Conservation (phyloP, 179 eudicot genomes). For the Silene vulgaris region DNA sequence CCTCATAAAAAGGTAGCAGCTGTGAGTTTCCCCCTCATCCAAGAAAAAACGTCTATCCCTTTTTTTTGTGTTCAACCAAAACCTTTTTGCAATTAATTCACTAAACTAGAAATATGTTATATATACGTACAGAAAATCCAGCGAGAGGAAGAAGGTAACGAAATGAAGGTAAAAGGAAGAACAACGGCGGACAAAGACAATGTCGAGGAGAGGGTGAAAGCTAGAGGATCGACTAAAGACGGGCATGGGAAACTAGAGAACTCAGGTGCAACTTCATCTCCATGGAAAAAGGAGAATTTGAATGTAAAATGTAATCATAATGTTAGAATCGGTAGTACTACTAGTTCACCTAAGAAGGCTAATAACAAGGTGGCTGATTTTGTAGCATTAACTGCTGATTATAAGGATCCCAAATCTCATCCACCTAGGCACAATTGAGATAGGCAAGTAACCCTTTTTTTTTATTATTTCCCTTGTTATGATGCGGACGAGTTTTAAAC, state of each 20-base stretch:
- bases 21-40: too few relatives aligned
- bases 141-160: conserved; percentile 15
- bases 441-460: background rate
- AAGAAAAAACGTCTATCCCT: too few relatives aligned
- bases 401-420: conserved; percentile 44
- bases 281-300: conserved; percentile 25
- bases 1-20: too few relatives aligned
- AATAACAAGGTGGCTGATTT: conserved; percentile 25
- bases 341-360: conserved; percentile 22
- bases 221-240: background rate
- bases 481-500: conserved; percentile 14
- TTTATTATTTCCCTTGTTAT: background rate
- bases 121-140: conserved; percentile 14
- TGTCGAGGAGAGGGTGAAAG: conserved; percentile 1
- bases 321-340: conserved; percentile 9
- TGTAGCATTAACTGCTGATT: conserved; percentile 49
- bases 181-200: conserved; percentile 16
- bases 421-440: conserved; percentile 51
- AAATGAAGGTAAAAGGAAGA: conserved; percentile 33
- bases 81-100: background rate
- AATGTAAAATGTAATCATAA: conserved; percentile 25
- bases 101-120: background rate
- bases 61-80: too few relatives aligned
- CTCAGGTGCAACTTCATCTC: conserved; percentile 43
- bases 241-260: conserved; percentile 22